Base-by-base conservation (phyloP, 163 green algal genomes). In the Scenedesmus sp. region DNA sequence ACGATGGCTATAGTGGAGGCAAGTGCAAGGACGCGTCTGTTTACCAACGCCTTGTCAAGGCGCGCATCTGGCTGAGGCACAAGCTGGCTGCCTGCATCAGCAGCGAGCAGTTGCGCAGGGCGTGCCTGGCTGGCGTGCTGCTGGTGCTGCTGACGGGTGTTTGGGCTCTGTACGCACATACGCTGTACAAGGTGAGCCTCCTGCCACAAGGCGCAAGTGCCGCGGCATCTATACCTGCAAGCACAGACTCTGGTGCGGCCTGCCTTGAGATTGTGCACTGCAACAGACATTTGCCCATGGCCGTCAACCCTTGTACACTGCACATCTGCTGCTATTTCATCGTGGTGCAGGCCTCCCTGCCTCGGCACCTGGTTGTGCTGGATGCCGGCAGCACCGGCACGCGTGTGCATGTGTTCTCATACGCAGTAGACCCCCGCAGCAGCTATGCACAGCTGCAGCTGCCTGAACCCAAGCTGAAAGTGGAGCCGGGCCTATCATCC, bases 301-400 rank as follows among this genome's bases (percentile, higher is more conserved):
- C 65, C 7, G 26, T 76, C 6, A 76, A 40, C 6, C 30, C n/a
- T n/a, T n/a, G n/a, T n/a, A n/a, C n/a, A n/a, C n/a, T n/a, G n/a
- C n/a, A n/a, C n/a, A n/a, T n/a, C n/a, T 37, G 70, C 35, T 76
- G 72, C 35, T 76, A 76, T 18, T 9, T 18, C 30, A 76, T 22
- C 30, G 18, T 76, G 65, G 4, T 85, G 85, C 85, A 90, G 85
- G 85, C 85, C 2, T 42, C 70, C 5, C 78, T 72, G 40, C 40
- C 78, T 3, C 53, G 79, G 20, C 78, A 92, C 56, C 13, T 92
- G 20, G 83, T 96, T 4, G 87, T 96, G 13, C 93, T 97, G 35
- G 96, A 97, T 68, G 96, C 93, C 10, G 96, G 96, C 81, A 97
- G 96, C 94, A 96, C 89, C 20, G 96, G 96, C 33, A 96, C 92